Conservation (phyloP, 805 yeast species). For the Groenewaldozyma salmanticensis region DNA sequence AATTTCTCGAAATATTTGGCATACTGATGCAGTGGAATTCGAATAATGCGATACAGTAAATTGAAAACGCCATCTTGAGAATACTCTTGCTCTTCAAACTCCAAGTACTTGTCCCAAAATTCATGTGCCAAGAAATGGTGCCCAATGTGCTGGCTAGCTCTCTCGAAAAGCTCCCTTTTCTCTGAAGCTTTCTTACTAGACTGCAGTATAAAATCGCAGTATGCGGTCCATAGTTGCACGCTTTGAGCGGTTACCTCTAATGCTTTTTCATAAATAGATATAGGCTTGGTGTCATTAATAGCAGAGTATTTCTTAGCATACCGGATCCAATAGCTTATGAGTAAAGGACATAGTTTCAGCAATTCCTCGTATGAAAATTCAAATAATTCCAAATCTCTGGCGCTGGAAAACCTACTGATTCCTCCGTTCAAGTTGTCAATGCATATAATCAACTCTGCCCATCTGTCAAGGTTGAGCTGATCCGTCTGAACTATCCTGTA, state of each 20-base stretch:
- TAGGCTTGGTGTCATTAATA: conserved; percentile 21
- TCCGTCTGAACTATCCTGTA: conserved; percentile 10
- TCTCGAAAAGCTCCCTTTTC: conserved; percentile 29
- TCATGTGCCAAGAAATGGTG: conserved; percentile 65
- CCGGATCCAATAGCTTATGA: conserved; percentile 34
- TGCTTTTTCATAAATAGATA: conserved; percentile 27
- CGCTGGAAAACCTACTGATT: conserved; percentile 21
- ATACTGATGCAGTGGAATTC: conserved; percentile 75
- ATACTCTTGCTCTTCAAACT: conserved; percentile 40
- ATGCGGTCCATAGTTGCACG: conserved; percentile 31
- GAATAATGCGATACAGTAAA: conserved; percentile 29
- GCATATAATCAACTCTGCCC: conserved; percentile 26
- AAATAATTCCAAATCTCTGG: conserved; percentile 18
- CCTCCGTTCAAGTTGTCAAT: conserved; percentile 25
- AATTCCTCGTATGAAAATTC: conserved; percentile 24
- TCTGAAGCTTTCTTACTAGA: conserved; percentile 12
- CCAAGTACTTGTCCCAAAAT: conserved; percentile 73
- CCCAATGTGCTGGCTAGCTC: conserved; percentile 49
- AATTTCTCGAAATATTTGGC: conserved; percentile 56
- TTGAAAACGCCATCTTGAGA: conserved; percentile 33
- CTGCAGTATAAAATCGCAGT: conserved; percentile 26
- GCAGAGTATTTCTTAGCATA: conserved; percentile 28
- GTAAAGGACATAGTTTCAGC: conserved; percentile 27
- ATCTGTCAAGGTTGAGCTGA: conserved; percentile 26
- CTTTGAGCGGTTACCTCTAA: conserved; percentile 20